These are phyloP conservation scores for Xylaria cubensis DNA, from an alignment of 495 filamentous ascomycete genomes.

Conservation along the genomic window DNA sequence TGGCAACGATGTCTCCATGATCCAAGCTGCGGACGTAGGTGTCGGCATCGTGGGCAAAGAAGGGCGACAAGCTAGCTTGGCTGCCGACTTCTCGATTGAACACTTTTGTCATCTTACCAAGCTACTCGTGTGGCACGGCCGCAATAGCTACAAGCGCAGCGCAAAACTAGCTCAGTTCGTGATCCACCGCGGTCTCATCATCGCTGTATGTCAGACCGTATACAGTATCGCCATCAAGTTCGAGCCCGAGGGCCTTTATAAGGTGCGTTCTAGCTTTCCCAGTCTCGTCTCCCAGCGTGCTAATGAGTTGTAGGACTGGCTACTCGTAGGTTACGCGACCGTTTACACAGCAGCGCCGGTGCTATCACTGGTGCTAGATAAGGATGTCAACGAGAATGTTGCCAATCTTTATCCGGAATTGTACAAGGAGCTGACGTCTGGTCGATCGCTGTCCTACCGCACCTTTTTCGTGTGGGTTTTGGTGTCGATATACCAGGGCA, in stretches of 20 bases:
- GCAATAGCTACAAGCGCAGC: conserved; percentile 94
- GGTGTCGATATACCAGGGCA: conserved; percentile 92
- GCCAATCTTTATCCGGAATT: conserved; percentile 96
- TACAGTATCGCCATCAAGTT: conserved; percentile 92
- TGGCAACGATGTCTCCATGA: conserved; percentile 99
- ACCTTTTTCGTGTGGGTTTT: conserved; percentile 98
- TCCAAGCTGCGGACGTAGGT: conserved; percentile 96
- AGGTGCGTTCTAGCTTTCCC: conserved; percentile 47
- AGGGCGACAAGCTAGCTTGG: conserved; percentile 90
- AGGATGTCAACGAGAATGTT: conserved; percentile 90
- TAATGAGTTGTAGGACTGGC: conserved; percentile 72
- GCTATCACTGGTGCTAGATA: conserved; percentile 94
- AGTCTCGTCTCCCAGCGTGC: conserved; percentile 8
- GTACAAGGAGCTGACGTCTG: conserved; percentile 91
- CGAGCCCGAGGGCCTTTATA: conserved; percentile 92
- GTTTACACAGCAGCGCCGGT: conserved; percentile 95
- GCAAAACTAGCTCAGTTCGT: conserved; percentile 98
- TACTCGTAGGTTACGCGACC: conserved; percentile 95
- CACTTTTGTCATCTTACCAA: conserved; percentile 98
- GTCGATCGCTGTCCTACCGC: conserved; percentile 82
- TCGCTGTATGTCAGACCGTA: conserved; percentile 94
- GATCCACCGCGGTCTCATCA: conserved; percentile 95
- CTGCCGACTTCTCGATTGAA: conserved; percentile 93
- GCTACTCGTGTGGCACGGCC: conserved; percentile 95
- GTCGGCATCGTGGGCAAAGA: conserved; percentile 99